Conservation (phyloP, 2,329 filamentous ascomycete species). For the Ascocoryne sarcoides region DNA sequence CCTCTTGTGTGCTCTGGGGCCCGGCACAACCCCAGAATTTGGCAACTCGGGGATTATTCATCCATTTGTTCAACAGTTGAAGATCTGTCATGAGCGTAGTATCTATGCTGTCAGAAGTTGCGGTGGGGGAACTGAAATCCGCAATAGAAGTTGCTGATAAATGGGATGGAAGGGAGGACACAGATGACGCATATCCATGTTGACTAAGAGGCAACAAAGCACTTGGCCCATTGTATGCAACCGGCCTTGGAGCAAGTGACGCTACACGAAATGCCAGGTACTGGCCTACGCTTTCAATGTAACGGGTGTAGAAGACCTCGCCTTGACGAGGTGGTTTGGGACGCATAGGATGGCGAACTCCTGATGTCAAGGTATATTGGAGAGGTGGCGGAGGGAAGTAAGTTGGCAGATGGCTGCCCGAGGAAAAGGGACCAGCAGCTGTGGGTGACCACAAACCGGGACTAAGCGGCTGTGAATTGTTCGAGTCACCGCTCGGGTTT, state of each 20-base stretch:
- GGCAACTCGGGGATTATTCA: slow-evolving; percentile 75
- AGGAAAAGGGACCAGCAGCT: slow-evolving; percentile 62
- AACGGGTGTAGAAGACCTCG: slow-evolving; percentile 84
- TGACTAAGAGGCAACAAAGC: slow-evolving; percentile 17
- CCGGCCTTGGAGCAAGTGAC: slow-evolving; percentile 54
- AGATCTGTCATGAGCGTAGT: slow-evolving; percentile 40
- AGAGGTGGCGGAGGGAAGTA: slow-evolving; percentile 80
- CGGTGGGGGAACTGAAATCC: slow-evolving; percentile 33
- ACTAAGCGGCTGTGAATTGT: slow-evolving; percentile 24
- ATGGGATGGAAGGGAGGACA: slow-evolving; percentile 25
- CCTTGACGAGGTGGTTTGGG: slow-evolving; percentile 85
- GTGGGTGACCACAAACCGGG: slow-evolving; percentile 30
- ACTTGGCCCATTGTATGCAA: slow-evolving; percentile 54
- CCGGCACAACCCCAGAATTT: slow-evolving; percentile 73
- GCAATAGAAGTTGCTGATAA: slow-evolving; percentile 30
- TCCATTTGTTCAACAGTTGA: slow-evolving; percentile 75
- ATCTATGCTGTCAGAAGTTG: slow-evolving; percentile 26
- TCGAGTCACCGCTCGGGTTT: slow-evolving; percentile 21
- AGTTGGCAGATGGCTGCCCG: slow-evolving; percentile 76
- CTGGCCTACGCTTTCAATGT: slow-evolving; percentile 70
- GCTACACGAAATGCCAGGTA: slow-evolving; percentile 87
- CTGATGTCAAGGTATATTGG: slow-evolving; percentile 71
- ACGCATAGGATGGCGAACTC: slow-evolving; percentile 74
- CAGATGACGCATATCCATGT: slow-evolving; percentile 17
- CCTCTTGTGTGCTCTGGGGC: slow-evolving; percentile 46